These are phyloP conservation scores for Zasmidium angulare DNA, from an alignment of 2,329 filamentous ascomycete species.

Conservation along the genomic window DNA sequence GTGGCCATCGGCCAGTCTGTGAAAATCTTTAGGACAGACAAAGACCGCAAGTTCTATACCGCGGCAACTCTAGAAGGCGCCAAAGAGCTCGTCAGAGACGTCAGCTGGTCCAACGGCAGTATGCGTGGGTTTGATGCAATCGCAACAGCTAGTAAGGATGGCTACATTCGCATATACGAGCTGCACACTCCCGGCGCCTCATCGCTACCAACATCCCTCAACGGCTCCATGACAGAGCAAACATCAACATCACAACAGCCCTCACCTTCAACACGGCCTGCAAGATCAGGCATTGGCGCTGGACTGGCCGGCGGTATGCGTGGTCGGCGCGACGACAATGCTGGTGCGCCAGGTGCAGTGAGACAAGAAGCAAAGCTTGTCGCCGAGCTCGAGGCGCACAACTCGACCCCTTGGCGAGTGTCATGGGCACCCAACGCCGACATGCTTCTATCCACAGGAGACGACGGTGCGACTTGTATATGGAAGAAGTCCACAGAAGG, in stretches of 20 bases:
- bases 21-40: slow-evolving; percentile 76
- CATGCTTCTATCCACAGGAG: slow-evolving; percentile 72
- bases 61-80: slow-evolving; percentile 75
- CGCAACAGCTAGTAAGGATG: slow-evolving; percentile 91
- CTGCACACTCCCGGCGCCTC: slow-evolving; percentile 58
- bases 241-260: slow-evolving; percentile 11
- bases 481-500: slow-evolving; percentile 52
- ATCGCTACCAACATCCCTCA: slow-evolving; percentile 15
- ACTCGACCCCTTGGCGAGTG: slow-evolving; percentile 73
- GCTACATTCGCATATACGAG: slow-evolving; percentile 84
- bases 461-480: slow-evolving; percentile 62
- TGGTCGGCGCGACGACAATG: slow-evolving; percentile 55
- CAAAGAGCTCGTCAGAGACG: slow-evolving; percentile 71
- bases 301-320: slow-evolving; percentile 49
- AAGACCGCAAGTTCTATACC: slow-evolving; percentile 77
- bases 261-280: slow-evolving; percentile 17
- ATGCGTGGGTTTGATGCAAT: slow-evolving; percentile 87
- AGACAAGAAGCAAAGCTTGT: slow-evolving; percentile 63
- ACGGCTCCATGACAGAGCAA: slow-evolving; percentile 17
- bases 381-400: slow-evolving; percentile 65
- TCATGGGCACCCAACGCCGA: slow-evolving; percentile 64
- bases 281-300: slow-evolving; percentile 53
- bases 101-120: slow-evolving; percentile 90
- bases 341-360: slow-evolving; percentile 62
- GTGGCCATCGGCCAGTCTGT: slow-evolving; percentile 84